A percentile compares a stretch with the other conserved stretches of the same genome.
Conservation (phyloP, 306 rosid genomes). For the Chamaecrista fasciculata region DNA sequence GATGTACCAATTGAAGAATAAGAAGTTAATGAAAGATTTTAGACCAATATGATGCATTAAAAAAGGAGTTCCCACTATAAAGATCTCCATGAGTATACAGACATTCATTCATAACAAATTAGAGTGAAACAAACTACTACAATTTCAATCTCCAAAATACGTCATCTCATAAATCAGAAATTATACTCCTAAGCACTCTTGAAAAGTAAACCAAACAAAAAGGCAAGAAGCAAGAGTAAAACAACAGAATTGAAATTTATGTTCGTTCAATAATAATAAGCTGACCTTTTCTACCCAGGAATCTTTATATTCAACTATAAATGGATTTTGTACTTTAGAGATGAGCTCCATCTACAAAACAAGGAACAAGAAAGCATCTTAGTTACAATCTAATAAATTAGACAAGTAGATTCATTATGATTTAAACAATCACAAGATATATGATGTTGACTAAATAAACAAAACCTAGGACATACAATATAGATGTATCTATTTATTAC, state of each 20-base stretch:
- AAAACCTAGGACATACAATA: background rate
- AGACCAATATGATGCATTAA: background rate
- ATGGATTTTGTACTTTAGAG: conserved; percentile 77
- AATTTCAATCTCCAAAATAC: conserved; percentile 1
- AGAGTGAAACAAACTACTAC: background rate
- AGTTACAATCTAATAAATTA: conserved; percentile 1
- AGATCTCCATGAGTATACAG: background rate
- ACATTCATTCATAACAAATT: background rate
- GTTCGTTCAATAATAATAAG: background rate
- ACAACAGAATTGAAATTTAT: conserved; percentile 12
- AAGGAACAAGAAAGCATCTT: conserved; percentile 21
- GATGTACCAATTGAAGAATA: conserved; percentile 26
- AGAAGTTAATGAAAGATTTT: conserved; percentile 25
- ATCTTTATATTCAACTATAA: conserved; percentile 95
- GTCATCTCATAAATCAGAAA: background rate
- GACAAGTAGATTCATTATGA: conserved; percentile 16
- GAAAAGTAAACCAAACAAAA: conserved; percentile 12
- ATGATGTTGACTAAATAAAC: conserved; percentile 18
- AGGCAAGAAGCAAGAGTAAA: conserved; percentile 4
- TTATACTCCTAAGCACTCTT: background rate
- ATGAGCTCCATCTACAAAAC: conserved; percentile 86
- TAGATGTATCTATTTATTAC: background rate
- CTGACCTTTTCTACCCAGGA: conserved; percentile 97
- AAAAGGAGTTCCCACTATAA: background rate
- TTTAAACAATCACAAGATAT: conserved; percentile 6